These are phyloP conservation scores for Ogataea salicorniae DNA, from an alignment of 805 yeast species.

Conservation along the genomic window DNA sequence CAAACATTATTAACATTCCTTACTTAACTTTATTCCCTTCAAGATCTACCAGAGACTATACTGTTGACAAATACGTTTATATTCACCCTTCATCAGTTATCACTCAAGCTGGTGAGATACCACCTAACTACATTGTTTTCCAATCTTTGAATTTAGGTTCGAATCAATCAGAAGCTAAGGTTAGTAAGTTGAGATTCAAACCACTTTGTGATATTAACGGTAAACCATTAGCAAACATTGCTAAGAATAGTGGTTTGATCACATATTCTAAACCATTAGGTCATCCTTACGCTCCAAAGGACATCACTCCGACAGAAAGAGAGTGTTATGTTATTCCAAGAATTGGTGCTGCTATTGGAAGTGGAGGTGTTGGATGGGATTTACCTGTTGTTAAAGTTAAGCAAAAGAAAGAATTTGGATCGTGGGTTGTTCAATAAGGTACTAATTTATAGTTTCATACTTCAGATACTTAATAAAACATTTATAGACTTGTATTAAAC, in stretches of 20 bases:
- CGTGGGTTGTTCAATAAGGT: slow-evolving; percentile 46
- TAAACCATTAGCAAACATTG: slow-evolving; percentile 71
- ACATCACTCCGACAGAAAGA: slow-evolving; percentile 58
- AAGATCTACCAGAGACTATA: slow-evolving; percentile 28
- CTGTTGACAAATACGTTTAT: slow-evolving; percentile 55
- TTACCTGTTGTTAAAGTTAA: slow-evolving; percentile 72
- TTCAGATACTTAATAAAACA: no score
- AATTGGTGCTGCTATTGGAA: slow-evolving; percentile 77
- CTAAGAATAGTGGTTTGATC: slow-evolving; percentile 63
- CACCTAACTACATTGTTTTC: slow-evolving; percentile 77
- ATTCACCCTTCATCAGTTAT: slow-evolving; percentile 78
- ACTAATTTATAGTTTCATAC: no score
- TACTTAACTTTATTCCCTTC: slow-evolving; percentile 53
- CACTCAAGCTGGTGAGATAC: slow-evolving; percentile 54
- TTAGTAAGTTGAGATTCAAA: slow-evolving; percentile 54
- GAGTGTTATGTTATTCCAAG: slow-evolving; percentile 90
- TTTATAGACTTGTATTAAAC: no score
- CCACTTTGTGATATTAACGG: slow-evolving; percentile 74
- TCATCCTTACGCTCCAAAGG: slow-evolving; percentile 80
- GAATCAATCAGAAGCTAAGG: slow-evolving; percentile 38
- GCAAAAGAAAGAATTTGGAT: slow-evolving; percentile 62
- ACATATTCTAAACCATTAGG: slow-evolving; percentile 91
- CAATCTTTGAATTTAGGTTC: slow-evolving; percentile 57
- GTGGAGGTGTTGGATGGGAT: slow-evolving; percentile 91
- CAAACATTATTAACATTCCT: slow-evolving; percentile 56